Evolutionary conservation across 257 asterid genomes (phyloP), one percentile per base, ranked within the genome.

Genomic region (Solanum peruvianum): DNA sequence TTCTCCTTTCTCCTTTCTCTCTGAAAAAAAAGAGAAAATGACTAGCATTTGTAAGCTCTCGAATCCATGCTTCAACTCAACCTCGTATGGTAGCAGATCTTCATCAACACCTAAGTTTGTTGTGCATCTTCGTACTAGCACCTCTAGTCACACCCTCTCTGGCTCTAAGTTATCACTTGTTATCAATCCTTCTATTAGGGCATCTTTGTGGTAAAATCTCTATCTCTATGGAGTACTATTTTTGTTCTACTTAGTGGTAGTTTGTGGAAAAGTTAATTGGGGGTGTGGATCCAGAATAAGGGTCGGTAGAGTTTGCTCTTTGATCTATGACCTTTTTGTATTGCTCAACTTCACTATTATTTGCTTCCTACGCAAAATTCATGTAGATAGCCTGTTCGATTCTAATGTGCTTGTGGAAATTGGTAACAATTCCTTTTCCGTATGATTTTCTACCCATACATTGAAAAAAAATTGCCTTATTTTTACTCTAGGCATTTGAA

Each of bases 1-100:
- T 18, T 45, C 58, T 27, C 84, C 29, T 47, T 16, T 52, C 58
- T 27, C 84, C 27, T 47, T 45, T 45, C n/a, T 45, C 64, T 2
- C 25, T 12, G 64, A 18, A 56, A 42, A 56, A 56, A 52, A 15
- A 29, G 9, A 72, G 7, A 39, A 5, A 87, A 96, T 96, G 99
- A 95, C 96, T 70, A 91, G 94, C 90, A 91, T 96, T 87, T 92
- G 94, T 88, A 96, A 92, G 95, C 94, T 95, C 69, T 86, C 96
- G 44, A 47, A 72, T 86, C 84, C 93, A 35, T 31, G 85, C 35
- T 13, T 86, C 35, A 47, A 71, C 29, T 80, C 56, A 13, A 10
- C 83, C 14, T 13, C 84, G n/a, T 47, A 60, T 60, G 76, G 77
- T 18, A 49, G 71, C 89, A 77, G 95, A 90, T 90, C 95, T 25